These are phyloP conservation scores for Candida berthetii DNA, from an alignment of 805 yeast genomes.

Conservation along the genomic window DNA sequence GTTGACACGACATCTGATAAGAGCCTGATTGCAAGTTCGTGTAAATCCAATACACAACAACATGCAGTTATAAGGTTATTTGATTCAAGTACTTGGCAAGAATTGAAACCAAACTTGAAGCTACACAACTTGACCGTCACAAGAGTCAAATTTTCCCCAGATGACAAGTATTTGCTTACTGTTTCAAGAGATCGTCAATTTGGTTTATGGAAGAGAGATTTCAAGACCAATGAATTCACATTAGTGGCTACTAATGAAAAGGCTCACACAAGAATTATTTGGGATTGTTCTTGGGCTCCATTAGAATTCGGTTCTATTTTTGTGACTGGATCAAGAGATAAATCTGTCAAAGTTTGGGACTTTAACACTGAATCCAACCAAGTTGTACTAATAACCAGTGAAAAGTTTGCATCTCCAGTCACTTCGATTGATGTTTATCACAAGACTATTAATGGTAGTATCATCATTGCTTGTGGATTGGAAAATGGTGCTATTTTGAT, in stretches of 20 bases:
- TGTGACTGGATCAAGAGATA: constrained; percentile 85
- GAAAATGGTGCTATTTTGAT: constrained; percentile 60
- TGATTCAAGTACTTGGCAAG: constrained; percentile 55
- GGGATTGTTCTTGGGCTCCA: constrained; percentile 93
- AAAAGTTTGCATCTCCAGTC: constrained; percentile 50
- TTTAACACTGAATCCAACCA: constrained; percentile 24
- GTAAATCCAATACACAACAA: constrained; percentile 74
- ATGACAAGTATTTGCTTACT: constrained; percentile 56
- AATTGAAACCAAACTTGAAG: constrained; percentile 46
- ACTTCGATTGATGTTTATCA: constrained; percentile 58
- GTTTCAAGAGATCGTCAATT: constrained; percentile 89
- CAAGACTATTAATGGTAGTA: constrained; percentile 20
- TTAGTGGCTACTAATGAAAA: constrained; percentile 41
- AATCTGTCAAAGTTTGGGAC: constrained; percentile 69
- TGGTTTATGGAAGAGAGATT: constrained; percentile 59
- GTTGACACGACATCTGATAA: constrained; percentile 66
- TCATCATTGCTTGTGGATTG: constrained; percentile 55
- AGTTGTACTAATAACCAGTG: constrained; percentile 28
- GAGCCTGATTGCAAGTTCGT: constrained; percentile 75
- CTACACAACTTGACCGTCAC: constrained; percentile 87
- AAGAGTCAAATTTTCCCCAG: constrained; percentile 67
- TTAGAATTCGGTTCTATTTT: constrained; percentile 40
- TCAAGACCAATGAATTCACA: constrained; percentile 31
- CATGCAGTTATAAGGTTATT: constrained; percentile 86
- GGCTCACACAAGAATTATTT: constrained; percentile 87